These are phyloP conservation scores for Flaveria ramosissima DNA, from an alignment of 129 eudicot species.

Conservation along the genomic window DNA sequence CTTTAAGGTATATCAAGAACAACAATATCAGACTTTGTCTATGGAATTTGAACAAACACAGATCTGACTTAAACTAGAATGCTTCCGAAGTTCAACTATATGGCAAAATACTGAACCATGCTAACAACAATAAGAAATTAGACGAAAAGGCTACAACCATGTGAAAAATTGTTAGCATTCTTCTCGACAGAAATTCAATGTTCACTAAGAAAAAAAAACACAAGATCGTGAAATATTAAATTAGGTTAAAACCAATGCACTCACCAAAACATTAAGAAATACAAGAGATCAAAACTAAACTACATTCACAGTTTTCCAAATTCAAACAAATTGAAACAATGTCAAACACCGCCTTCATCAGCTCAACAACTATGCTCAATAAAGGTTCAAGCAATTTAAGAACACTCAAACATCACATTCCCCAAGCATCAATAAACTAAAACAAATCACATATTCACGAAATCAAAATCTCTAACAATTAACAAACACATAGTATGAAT, in stretches of 20 bases:
- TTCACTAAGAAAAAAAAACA: background rate
- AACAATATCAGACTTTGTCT: background rate
- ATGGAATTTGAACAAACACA: background rate
- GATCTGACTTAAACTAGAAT: background rate
- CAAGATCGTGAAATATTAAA: background rate
- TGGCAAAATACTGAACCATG: no score
- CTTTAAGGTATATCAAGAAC: background rate
- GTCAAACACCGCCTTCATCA: slow-evolving; percentile 10
- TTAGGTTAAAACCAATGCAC: slow-evolving; percentile 11
- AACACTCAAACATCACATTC: slow-evolving; percentile 5
- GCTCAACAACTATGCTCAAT: background rate
- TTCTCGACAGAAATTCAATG: no score
- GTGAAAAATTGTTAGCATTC: no score
- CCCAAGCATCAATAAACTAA: background rate
- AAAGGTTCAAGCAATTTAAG: slow-evolving; percentile 6
- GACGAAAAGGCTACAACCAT: no score
- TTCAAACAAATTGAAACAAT: background rate
- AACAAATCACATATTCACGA: background rate
- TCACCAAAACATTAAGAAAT: background rate
- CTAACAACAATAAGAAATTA: no score
- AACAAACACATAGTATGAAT: background rate
- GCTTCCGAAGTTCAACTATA: background rate
- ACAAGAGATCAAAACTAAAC: no score
- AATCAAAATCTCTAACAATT: background rate
- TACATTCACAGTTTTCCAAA: background rate